Percentiles rank a stretch among this genome's conserved stretches.
phyloP scores from a whole-genome alignment of 164 flowering plant genomes.

The Umbellularia californica region DNA sequence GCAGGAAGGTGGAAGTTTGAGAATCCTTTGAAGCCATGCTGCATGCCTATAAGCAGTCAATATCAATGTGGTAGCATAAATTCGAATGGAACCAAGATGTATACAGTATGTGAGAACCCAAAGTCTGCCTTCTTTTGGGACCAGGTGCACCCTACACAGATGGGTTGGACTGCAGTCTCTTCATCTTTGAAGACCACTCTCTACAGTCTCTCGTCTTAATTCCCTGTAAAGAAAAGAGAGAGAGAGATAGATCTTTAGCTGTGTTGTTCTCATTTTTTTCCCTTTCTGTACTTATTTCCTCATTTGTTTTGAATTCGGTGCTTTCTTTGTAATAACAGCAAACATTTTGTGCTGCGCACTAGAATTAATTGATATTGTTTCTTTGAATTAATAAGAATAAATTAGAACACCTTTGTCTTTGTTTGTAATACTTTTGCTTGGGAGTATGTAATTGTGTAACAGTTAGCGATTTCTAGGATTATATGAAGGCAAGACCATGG shows the following conservation, averaged over 20 bases:
- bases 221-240: not conserved
- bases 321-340: too few species aligned
- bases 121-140: constrained; percentile 22
- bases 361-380: too few species aligned
- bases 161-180: constrained; percentile 14
- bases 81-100: constrained; percentile 4
- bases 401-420: too few species aligned
- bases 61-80: constrained; percentile 13
- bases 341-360: too few species aligned
- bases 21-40: constrained; percentile 20
- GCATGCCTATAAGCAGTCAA: not conserved
- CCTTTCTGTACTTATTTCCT: too few species aligned
- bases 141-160: constrained; percentile 15
- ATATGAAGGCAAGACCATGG: too few species aligned
- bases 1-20: constrained; percentile 11
- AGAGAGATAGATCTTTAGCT: too few species aligned
- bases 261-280: not conserved
- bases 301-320: too few species aligned
- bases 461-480: too few species aligned
- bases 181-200: constrained; percentile 5
- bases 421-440: too few species aligned
- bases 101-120: constrained; percentile 8
- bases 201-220: not conserved
- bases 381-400: too few species aligned
- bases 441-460: too few species aligned